Conservation (phyloP, 1,139 yeast species). For the Diutina scorzettiae region DNA sequence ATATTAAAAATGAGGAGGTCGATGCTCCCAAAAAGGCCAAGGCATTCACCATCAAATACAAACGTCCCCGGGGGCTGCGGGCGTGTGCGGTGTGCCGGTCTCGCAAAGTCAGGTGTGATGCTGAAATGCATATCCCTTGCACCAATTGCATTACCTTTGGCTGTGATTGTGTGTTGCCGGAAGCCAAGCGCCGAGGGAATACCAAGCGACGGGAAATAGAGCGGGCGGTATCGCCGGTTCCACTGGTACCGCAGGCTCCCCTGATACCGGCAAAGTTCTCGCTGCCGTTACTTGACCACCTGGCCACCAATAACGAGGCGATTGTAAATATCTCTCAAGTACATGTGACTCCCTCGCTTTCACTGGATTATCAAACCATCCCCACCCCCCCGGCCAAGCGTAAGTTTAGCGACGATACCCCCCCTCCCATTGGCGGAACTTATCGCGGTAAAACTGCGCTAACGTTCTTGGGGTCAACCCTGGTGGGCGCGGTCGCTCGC, state of each 20-base stretch:
- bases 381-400: conserved; percentile 26
- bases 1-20: not conserved
- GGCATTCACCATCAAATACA: conserved; percentile 38
- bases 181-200: conserved; percentile 35
- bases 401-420: conserved; percentile 17
- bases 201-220: conserved; percentile 11
- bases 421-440: not conserved
- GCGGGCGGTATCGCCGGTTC: not conserved
- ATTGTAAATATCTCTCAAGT: conserved; percentile 33
- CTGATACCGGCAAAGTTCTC: not conserved
- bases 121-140: conserved; percentile 60
- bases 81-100: conserved; percentile 54
- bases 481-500: conserved; percentile 17
- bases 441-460: conserved; percentile 1
- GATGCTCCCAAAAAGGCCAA: conserved; percentile 25
- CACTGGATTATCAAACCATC: conserved; percentile 23
- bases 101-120: conserved; percentile 65
- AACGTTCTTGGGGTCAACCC: not conserved
- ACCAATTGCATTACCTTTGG: conserved; percentile 70
- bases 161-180: conserved; percentile 43
- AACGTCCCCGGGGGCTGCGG: conserved; percentile 38
- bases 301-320: conserved; percentile 19
- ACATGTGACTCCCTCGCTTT: conserved; percentile 33
- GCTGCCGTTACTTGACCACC: not conserved
- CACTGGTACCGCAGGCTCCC: not conserved